Evolutionary conservation across 140 eudicot genomes (phyloP).

Genomic region (Senecio squalidus): DNA sequence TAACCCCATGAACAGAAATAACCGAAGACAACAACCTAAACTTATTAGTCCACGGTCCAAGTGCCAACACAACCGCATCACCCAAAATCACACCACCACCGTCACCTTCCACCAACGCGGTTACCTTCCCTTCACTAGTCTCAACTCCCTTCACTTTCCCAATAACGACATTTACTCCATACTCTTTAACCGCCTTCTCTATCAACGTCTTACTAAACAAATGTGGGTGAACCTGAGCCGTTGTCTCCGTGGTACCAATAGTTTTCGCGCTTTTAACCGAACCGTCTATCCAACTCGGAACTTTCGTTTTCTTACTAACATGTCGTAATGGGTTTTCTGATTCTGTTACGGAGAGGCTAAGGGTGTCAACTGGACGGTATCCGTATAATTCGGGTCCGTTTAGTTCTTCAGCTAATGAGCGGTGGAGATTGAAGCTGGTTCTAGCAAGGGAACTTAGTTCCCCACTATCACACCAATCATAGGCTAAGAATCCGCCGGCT

Average conservation of each 20-base stretch:
- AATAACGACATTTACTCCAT: constrained; percentile 63
- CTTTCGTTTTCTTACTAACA: background rate
- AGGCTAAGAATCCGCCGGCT: constrained; percentile 89
- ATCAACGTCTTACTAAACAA: constrained; percentile 53
- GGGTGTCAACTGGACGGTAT: constrained; percentile 70
- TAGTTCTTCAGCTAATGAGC: constrained; percentile 57
- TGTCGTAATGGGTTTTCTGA: constrained; percentile 20
- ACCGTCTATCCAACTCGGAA: constrained; percentile 78
- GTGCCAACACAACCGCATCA: constrained; percentile 57
- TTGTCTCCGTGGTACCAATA: constrained; percentile 68
- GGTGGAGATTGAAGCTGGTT: constrained; percentile 93
- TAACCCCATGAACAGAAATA: constrained; percentile 62
- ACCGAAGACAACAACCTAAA: constrained; percentile 37
- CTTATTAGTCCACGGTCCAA: constrained; percentile 86
- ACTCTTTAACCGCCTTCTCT: constrained; percentile 53
- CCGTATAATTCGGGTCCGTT: constrained; percentile 65
- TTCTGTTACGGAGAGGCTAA: constrained; percentile 61
- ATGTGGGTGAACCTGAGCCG: constrained; percentile 93
- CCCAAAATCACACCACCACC: constrained; percentile 41
- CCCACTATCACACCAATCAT: constrained; percentile 90
- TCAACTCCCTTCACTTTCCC: constrained; percentile 65
- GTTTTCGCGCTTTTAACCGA: constrained; percentile 38
- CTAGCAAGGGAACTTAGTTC: constrained; percentile 76
- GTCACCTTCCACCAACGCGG: constrained; percentile 47
- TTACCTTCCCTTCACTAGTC: constrained; percentile 41